phyloP scores from a whole-genome alignment of 257 asterid species.

The Sherardia arvensis region DNA sequence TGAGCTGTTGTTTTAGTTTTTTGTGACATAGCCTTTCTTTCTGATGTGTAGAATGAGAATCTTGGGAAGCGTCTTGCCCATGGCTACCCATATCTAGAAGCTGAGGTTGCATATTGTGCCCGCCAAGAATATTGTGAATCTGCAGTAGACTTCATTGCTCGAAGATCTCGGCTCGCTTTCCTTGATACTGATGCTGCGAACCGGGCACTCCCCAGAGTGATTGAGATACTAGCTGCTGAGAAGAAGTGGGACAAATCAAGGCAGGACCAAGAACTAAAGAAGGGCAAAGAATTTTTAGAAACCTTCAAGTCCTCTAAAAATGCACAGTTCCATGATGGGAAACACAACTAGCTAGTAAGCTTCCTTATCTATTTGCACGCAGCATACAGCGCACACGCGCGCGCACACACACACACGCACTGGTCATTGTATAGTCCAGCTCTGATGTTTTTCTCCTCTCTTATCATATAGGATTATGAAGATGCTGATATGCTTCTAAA shows the following conservation, averaged over 20 bases:
- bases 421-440: background rate
- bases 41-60: slow-evolving; percentile 57
- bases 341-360: slow-evolving; percentile 53
- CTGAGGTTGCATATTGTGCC: slow-evolving; percentile 97
- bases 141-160: slow-evolving; percentile 86
- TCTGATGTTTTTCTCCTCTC: slow-evolving; percentile 1
- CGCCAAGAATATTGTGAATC: slow-evolving; percentile 92
- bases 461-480: slow-evolving; percentile 23
- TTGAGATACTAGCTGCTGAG: slow-evolving; percentile 70
- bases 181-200: slow-evolving; percentile 92
- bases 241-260: slow-evolving; percentile 88
- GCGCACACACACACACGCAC: background rate
- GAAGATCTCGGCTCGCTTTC: slow-evolving; percentile 95
- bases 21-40: background rate
- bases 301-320: slow-evolving; percentile 91
- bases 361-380: background rate
- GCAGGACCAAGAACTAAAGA: slow-evolving; percentile 48
- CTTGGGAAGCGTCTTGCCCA: slow-evolving; percentile 95
- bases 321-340: slow-evolving; percentile 91
- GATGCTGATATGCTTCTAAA: background rate
- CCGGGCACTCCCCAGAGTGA: slow-evolving; percentile 72
- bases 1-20: slow-evolving; percentile 1
- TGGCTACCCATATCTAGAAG: slow-evolving; percentile 93
- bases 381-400: too few relatives aligned
- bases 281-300: slow-evolving; percentile 62